Evolutionary conservation across 805 yeast species (phyloP).

Genomic region (Saturnispora diversa): DNA sequence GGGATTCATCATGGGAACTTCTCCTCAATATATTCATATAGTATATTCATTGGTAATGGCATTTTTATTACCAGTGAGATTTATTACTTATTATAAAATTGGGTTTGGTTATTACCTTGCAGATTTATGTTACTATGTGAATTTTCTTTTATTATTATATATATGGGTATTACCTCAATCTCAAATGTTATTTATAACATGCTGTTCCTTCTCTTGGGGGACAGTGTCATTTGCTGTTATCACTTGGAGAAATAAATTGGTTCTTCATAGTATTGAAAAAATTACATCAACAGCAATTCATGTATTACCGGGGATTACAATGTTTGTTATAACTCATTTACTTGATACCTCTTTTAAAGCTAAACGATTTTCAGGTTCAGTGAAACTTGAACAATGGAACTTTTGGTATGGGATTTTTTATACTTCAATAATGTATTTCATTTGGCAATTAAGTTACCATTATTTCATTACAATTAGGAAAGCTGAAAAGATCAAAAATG

Average conservation of each 20-base stretch:
- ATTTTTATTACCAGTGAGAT: slow-evolving; percentile 73
- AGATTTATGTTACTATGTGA: slow-evolving; percentile 89
- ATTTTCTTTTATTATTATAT: slow-evolving; percentile 55
- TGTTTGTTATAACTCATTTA: slow-evolving; percentile 81
- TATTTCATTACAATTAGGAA: slow-evolving; percentile 80
- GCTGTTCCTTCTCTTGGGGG: slow-evolving; percentile 83
- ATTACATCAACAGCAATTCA: slow-evolving; percentile 89
- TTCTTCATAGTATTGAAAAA: slow-evolving; percentile 84
- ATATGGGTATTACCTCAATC: slow-evolving; percentile 82
- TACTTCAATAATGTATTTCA: slow-evolving; percentile 74
- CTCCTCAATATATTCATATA: slow-evolving; percentile 70
- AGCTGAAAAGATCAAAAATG: slow-evolving; percentile 74
- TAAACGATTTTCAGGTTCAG: slow-evolving; percentile 73
- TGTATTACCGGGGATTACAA: slow-evolving; percentile 78
- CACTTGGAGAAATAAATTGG: slow-evolving; percentile 92
- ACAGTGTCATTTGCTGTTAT: slow-evolving; percentile 89
- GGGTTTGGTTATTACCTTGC: slow-evolving; percentile 83
- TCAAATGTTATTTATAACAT: slow-evolving; percentile 62
- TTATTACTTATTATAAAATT: slow-evolving; percentile 70
- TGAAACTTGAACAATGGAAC: slow-evolving; percentile 61
- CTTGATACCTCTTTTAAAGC: slow-evolving; percentile 42
- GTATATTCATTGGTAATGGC: slow-evolving; percentile 57
- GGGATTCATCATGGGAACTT: slow-evolving; percentile 71
- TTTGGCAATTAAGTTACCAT: slow-evolving; percentile 89
- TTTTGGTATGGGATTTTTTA: slow-evolving; percentile 59